A percentile compares a stretch with the other conserved stretches of the same genome.
Evolutionary conservation across 2,329 filamentous ascomycete species (phyloP).

Genomic region (Nectriaceae sp.): DNA sequence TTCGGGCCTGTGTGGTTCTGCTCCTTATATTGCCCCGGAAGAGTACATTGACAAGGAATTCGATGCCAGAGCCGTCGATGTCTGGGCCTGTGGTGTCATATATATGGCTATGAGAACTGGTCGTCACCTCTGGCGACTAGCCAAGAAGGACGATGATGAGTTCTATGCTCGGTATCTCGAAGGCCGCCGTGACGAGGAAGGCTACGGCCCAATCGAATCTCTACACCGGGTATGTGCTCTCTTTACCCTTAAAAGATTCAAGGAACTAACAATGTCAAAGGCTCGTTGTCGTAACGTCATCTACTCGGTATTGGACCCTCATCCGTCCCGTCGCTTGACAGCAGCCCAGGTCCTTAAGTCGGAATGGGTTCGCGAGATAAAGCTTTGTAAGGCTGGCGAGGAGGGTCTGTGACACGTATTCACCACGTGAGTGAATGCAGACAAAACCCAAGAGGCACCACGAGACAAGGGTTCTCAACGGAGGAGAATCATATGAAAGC

Average conservation of each 20-base stretch:
- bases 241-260: neutral
- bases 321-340: conserved; percentile 87
- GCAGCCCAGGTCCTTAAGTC: conserved; percentile 97
- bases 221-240: conserved; percentile 77
- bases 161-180: conserved; percentile 95
- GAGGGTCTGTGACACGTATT: conserved; percentile 71
- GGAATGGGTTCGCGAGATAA: conserved; percentile 98
- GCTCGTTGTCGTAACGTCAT: conserved; percentile 98
- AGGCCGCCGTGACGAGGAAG: conserved; percentile 89
- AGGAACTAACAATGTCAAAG: conserved; percentile 46
- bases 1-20: conserved; percentile 91
- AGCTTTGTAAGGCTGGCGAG: conserved; percentile 93
- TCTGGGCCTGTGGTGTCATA: conserved; percentile 98
- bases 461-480: neutral
- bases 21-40: conserved; percentile 95
- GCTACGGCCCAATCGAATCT: conserved; percentile 94
- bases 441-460: neutral
- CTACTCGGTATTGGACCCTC: conserved; percentile 96
- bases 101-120: conserved; percentile 99
- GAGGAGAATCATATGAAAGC: conserved; percentile 1
- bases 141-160: conserved; percentile 94
- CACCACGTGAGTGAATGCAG: neutral
- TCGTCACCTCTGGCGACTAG: conserved; percentile 93
- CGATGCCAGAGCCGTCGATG: conserved; percentile 94
- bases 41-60: conserved; percentile 96